phyloP scores from a whole-genome alignment of 768 basidiomycete genomes.

The Austroboletus eburneus region DNA sequence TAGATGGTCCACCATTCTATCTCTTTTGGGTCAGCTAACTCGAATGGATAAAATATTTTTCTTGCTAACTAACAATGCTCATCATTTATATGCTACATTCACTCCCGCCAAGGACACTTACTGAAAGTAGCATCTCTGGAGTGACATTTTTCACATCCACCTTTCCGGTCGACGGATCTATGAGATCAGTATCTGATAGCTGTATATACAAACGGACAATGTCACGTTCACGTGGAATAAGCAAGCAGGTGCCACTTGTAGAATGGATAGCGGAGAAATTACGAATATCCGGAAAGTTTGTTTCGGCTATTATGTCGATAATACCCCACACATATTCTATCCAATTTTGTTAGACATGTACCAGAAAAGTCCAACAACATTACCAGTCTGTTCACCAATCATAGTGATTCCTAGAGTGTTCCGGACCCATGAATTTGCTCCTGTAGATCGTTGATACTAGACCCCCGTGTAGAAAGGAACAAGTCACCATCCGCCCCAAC shows the following conservation, averaged over 20 bases:
- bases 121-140: background rate
- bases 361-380: background rate
- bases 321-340: constrained; percentile 77
- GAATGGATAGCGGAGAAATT: constrained; percentile 61
- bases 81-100: background rate
- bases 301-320: constrained; percentile 58
- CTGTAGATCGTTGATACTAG: constrained; percentile 7
- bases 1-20: constrained; percentile 70
- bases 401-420: constrained; percentile 38
- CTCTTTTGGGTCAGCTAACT: constrained; percentile 38
- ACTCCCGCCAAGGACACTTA: background rate
- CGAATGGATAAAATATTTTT: constrained; percentile 1
- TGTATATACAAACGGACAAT: constrained; percentile 66
- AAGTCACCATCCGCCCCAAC: constrained; percentile 31
- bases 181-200: constrained; percentile 35
- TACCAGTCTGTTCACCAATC: constrained; percentile 42
- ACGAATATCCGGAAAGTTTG: constrained; percentile 69
- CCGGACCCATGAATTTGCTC: constrained; percentile 43
- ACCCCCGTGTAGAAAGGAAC: background rate
- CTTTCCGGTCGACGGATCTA: background rate
- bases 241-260: constrained; percentile 57
- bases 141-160: background rate
- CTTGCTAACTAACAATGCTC: background rate
- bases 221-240: constrained; percentile 29
- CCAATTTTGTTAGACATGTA: background rate